Base-by-base conservation (phyloP, 208 protist species). In the Trypanosoma mega region DNA sequence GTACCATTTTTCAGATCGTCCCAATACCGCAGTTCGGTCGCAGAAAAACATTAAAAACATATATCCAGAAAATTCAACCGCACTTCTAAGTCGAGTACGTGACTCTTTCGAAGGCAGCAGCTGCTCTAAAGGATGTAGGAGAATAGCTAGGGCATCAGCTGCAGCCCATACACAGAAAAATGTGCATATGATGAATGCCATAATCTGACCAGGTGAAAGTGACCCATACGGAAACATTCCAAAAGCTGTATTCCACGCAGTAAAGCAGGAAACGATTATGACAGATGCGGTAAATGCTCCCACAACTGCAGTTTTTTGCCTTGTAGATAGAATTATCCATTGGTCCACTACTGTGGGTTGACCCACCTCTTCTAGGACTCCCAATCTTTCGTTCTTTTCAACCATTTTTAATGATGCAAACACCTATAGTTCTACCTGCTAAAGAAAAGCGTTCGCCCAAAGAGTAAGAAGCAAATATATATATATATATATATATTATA, bases 1-100 rank as follows among this genome's bases (percentile, higher is more conserved):
- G 57, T 53, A 69, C 30, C 45, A 46, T 33, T 72, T 60, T 14
- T 74, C 24, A 2, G 49, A 50, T 24, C 59, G 50, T 26, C 37
- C 31, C n/a, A 80, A 63, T 27, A 74, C 23, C 41, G 59, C 36
- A 14, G 76, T 78, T 47, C 76, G 70, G 46, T 77, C 76, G 46
- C 50, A 77, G 7, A 68, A 23, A 37, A 72, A 72, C 39, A 74
- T 57, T 20, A 78, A 49, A n/a, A 76, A 31, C 65, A 80, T 18
- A 59, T 71, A 68, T 29, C n/a, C 36, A 33, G 57, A 37, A 2
- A 78, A 58, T 36, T 75, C 71, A 20, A 47, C 58, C 3, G 29
- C 33, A 37, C 49, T 26, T 59, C 49, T 34, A 12, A 55, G 45
- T 23, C 11, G 8, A 33, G 34, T 36, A n/a, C 29, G 37, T 4